These are phyloP conservation scores for Starmerella roubikii DNA, from an alignment of 805 yeast genomes.

Conservation along the genomic window DNA sequence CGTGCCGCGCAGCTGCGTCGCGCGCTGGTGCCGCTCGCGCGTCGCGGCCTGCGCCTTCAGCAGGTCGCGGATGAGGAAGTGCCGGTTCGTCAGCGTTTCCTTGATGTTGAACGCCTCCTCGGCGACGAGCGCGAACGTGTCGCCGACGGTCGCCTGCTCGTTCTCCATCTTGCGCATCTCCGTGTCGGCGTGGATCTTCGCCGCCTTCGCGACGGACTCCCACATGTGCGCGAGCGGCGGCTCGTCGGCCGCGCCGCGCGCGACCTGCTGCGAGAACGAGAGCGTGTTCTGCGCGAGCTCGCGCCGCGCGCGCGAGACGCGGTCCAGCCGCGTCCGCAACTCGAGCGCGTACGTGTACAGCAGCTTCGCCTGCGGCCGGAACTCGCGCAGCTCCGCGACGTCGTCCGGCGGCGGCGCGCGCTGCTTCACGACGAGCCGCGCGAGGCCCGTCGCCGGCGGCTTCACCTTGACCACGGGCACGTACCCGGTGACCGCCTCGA, in stretches of 20 bases:
- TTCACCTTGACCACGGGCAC: constrained; percentile 46
- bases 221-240: constrained; percentile 34
- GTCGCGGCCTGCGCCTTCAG: constrained; percentile 65
- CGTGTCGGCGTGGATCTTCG: constrained; percentile 61
- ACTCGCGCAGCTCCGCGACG: constrained; percentile 61
- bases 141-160: constrained; percentile 64
- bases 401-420: constrained; percentile 86
- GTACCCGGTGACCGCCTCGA: constrained; percentile 63
- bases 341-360: constrained; percentile 46
- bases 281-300: constrained; percentile 44
- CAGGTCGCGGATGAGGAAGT: constrained; percentile 80
- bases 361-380: constrained; percentile 75
- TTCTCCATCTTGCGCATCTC: constrained; percentile 57
- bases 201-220: constrained; percentile 58
- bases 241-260: constrained; percentile 2
- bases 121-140: constrained; percentile 48
- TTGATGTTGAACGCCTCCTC: constrained; percentile 77
- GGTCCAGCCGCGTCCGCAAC: constrained; percentile 44
- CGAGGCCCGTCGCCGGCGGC: constrained; percentile 70
- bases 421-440: constrained; percentile 83
- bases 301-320: constrained; percentile 34
- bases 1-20: constrained; percentile 53
- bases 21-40: constrained; percentile 53
- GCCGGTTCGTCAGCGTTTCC: constrained; percentile 86
- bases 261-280: constrained; percentile 3